A percentile compares a stretch with the other conserved stretches of the same genome.
phyloP scores from a whole-genome alignment of 192 early-diverging fungal genomes.

The Podila clonocystis region DNA sequence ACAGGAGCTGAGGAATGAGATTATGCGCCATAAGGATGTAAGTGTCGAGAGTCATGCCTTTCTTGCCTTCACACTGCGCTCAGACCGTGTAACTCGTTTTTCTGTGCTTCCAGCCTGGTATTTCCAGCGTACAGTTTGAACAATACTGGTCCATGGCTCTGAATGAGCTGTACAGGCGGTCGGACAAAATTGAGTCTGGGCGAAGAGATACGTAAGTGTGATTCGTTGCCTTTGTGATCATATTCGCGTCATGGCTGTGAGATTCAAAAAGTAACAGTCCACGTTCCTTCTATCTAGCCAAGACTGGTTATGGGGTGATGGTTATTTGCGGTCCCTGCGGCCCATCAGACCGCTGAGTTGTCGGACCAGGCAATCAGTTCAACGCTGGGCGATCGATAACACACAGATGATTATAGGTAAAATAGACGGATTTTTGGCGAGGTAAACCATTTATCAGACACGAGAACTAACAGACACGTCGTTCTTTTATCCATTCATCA shows the following conservation, averaged over 20 bases:
- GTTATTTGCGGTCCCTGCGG: conserved; percentile 12
- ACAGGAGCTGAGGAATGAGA: conserved; percentile 14
- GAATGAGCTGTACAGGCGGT: conserved; percentile 10
- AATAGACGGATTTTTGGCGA: not conserved
- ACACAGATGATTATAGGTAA: conserved; percentile 3
- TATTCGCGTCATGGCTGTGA: too few relatives aligned
- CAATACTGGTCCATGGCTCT: conserved; percentile 50
- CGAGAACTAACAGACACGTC: not conserved
- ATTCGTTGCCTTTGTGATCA: too few relatives aligned
- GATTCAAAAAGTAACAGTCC: not conserved
- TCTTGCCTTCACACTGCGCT: not conserved
- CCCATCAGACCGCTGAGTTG: conserved; percentile 14
- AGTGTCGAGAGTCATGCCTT: not conserved
- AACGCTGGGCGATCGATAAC: conserved; percentile 10
- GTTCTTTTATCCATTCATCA: not conserved
- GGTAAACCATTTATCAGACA: not conserved
- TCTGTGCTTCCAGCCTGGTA: not conserved
- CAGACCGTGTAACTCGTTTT: not conserved
- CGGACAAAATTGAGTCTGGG: conserved; percentile 9
- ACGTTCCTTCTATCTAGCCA: not conserved
- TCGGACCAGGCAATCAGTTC: conserved; percentile 10
- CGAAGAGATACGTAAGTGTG: not conserved
- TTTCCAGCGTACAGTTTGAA: conserved; percentile 11
- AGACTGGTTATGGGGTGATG: not conserved
- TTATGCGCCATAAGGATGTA: conserved; percentile 41